Conservation (phyloP, 2,329 filamentous ascomycete species). For the Furcasterigmium furcatum region DNA sequence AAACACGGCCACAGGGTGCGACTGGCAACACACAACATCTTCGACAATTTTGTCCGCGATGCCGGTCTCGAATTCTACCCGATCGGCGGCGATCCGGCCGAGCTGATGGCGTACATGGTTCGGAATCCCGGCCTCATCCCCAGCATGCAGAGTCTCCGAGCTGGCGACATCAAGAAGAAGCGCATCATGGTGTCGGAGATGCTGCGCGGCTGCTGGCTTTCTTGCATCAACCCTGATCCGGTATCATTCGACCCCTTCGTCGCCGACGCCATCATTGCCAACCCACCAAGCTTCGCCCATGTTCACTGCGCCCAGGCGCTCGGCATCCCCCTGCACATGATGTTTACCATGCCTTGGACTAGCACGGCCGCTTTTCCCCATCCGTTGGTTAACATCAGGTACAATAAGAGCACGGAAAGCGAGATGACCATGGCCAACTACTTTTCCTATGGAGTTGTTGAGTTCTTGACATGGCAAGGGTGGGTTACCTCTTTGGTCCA, state of each 20-base stretch:
- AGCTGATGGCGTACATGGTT: conserved; percentile 29
- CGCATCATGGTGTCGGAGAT: conserved; percentile 18
- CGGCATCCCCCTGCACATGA: conserved; percentile 39
- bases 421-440: conserved; percentile 66
- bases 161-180: conserved; percentile 19
- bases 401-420: conserved; percentile 33
- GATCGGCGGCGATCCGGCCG: conserved; percentile 49
- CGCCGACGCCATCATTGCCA: conserved; percentile 46
- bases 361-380: conserved; percentile 71
- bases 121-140: conserved; percentile 22
- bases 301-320: conserved; percentile 42
- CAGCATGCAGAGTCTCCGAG: conserved; percentile 17
- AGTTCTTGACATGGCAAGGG: conserved; percentile 76
- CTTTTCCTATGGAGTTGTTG: conserved; percentile 67
- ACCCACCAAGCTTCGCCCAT: conserved; percentile 44
- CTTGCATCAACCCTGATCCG: conserved; percentile 15
- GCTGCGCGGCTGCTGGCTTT: conserved; percentile 18
- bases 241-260: conserved; percentile 31
- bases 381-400: conserved; percentile 68
- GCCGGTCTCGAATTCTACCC: conserved; percentile 48
- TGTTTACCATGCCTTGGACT: conserved; percentile 69
- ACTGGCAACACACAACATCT: conserved; percentile 47
- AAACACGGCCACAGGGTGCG: conserved; percentile 46
- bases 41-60: conserved; percentile 43
- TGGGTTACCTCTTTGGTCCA: background rate